phyloP scores from a whole-genome alignment of 2,329 filamentous ascomycete species.

The Tolypocladium album region DNA sequence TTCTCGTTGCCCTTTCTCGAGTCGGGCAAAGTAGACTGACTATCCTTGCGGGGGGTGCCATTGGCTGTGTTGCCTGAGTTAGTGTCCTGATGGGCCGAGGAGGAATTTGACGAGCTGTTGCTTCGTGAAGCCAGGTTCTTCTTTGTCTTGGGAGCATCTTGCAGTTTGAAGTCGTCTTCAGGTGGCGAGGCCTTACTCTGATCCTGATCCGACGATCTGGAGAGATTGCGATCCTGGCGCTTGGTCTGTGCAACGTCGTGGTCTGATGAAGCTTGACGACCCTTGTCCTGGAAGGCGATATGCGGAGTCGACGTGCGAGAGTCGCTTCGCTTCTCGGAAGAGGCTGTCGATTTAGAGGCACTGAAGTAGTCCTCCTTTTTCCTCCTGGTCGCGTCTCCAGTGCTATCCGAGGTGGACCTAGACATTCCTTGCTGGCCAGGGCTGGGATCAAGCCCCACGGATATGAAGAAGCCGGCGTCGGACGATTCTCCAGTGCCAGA shows the following conservation, averaged over 20 bases:
- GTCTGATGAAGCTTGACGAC: conserved; percentile 47
- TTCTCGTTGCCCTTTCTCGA: conserved; percentile 25
- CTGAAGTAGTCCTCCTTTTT: conserved; percentile 53
- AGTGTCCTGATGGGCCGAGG: conserved; percentile 25
- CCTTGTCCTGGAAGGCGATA: conserved; percentile 84
- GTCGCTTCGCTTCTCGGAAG: conserved; percentile 34
- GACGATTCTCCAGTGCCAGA: conserved; percentile 39
- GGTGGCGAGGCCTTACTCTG: conserved; percentile 15
- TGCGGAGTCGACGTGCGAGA: conserved; percentile 62
- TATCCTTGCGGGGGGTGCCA: conserved; percentile 15
- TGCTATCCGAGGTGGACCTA: conserved; percentile 38
- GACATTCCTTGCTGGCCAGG: conserved; percentile 46
- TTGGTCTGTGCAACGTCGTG: conserved; percentile 44
- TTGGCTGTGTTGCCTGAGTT: conserved; percentile 23
- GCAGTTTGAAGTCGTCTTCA: conserved; percentile 57
- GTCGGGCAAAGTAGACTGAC: conserved; percentile 9
- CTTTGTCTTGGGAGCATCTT: conserved; percentile 65
- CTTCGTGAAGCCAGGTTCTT: conserved; percentile 31
- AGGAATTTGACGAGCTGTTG: conserved; percentile 32
- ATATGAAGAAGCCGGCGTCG: conserved; percentile 61
- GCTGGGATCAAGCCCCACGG: conserved; percentile 62
- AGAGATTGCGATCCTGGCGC: conserved; percentile 35
- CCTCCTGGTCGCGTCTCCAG: conserved; percentile 32
- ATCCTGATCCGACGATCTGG: conserved; percentile 24
- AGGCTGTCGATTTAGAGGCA: conserved; percentile 26